phyloP scores from a whole-genome alignment of 2,329 filamentous ascomycete species.

The Madurella fahalii region DNA sequence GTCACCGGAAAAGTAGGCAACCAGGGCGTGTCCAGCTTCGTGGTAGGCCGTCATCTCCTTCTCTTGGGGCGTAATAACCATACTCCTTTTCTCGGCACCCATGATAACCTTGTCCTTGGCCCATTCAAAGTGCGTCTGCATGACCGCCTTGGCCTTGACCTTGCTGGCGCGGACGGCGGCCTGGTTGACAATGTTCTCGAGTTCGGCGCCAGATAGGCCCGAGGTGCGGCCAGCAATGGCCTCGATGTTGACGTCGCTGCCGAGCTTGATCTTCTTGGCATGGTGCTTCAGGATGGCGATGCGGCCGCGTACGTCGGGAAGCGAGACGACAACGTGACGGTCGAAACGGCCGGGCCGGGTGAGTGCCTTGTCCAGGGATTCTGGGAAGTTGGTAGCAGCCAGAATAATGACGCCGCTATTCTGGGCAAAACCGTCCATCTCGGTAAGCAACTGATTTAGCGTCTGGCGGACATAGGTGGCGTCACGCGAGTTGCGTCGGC shows the following conservation, averaged over 20 bases:
- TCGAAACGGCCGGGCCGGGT: conserved; percentile 95
- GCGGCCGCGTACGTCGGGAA: conserved; percentile 90
- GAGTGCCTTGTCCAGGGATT: conserved; percentile 89
- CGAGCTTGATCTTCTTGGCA: conserved; percentile 82
- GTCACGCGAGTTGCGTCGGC: conserved; percentile 87
- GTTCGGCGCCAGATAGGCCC: conserved; percentile 89
- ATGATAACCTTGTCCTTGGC: conserved; percentile 98
- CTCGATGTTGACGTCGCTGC: conserved; percentile 75
- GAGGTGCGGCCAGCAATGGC: conserved; percentile 82
- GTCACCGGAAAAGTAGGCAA: conserved; percentile 74
- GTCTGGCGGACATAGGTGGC: conserved; percentile 96
- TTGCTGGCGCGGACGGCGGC: conserved; percentile 93
- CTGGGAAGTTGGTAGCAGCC: conserved; percentile 92
- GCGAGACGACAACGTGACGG: conserved; percentile 79
- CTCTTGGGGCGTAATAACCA: conserved; percentile 87
- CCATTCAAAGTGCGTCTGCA: conserved; percentile 85
- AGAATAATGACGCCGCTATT: conserved; percentile 93
- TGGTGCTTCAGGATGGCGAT: conserved; percentile 92
- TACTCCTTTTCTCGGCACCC: conserved; percentile 86
- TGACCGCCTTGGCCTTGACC: conserved; percentile 70
- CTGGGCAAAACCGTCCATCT: conserved; percentile 95
- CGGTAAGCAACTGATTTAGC: conserved; percentile 92
- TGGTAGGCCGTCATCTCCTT: conserved; percentile 97
- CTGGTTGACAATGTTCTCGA: conserved; percentile 96
- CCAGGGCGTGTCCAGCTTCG: conserved; percentile 91